Evolutionary conservation across 2,329 filamentous ascomycete species (phyloP).

Genomic region (Magnaporthales sp.): DNA sequence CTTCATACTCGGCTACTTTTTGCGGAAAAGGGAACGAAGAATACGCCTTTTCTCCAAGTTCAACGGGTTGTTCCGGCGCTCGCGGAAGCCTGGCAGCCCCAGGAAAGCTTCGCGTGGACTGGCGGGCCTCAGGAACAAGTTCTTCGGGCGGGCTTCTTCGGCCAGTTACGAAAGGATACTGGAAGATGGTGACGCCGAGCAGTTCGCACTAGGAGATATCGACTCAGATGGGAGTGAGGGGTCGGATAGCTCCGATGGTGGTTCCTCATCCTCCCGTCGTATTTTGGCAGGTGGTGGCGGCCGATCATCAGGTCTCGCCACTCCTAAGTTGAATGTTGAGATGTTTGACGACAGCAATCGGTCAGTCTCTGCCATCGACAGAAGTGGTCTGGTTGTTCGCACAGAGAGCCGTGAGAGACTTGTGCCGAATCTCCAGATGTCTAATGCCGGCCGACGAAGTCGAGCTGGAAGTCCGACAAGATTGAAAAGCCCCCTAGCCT

Average conservation of each 20-base stretch:
- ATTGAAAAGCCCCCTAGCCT: constrained; percentile 48
- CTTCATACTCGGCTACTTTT: constrained; percentile 58
- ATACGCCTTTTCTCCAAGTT: constrained; percentile 50
- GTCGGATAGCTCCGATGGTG: constrained; percentile 51
- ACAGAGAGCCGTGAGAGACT: constrained; percentile 83
- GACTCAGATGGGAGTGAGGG: constrained; percentile 53
- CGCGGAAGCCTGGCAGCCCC: constrained; percentile 34
- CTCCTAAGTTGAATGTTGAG: constrained; percentile 49
- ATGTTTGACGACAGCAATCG: constrained; percentile 37
- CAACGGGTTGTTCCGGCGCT: constrained; percentile 28
- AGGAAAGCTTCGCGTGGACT: constrained; percentile 29
- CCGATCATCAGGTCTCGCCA: constrained; percentile 57
- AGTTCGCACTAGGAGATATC: constrained; percentile 69
- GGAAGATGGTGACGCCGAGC: constrained; percentile 65
- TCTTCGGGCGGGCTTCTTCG: constrained; percentile 48
- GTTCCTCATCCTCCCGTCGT: constrained; percentile 16
- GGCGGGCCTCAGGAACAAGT: constrained; percentile 45
- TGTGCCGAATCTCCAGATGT: constrained; percentile 41
- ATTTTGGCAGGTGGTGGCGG: constrained; percentile 26
- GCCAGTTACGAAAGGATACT: constrained; percentile 73
- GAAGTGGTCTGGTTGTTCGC: constrained; percentile 67
- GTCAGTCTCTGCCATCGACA: constrained; percentile 40
- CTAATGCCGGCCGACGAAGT: constrained; percentile 49
- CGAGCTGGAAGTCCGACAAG: constrained; percentile 49
- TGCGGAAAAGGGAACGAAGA: constrained; percentile 72